Evolutionary conservation across 305 asterid species (phyloP), one percentile per base, ranked within the genome.

Genomic region (Withania somnifera): DNA sequence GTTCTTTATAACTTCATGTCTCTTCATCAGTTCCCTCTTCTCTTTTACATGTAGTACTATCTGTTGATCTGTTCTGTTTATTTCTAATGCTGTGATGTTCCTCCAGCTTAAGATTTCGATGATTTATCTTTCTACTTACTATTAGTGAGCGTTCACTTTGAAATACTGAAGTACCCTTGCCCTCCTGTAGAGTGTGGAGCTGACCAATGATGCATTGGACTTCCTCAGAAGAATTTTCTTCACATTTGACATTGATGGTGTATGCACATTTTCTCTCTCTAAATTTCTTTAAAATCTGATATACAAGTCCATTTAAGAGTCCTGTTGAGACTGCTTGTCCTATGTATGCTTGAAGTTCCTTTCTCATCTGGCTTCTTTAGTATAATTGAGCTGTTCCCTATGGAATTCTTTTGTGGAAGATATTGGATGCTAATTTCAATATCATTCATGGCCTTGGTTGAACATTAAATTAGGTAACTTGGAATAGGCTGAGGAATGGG

Each of bases 121-220:
- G 42, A 73, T 26, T 73, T 15, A n/a, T 73, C 24, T 47, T 73
- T 24, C 60, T 73, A 47, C 8, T 11, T 14, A 45, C 24, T 24
- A 45, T 45, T 58, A 45, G 42, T 28, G 22, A 24, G 15, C 8
- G 5, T 61, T 28, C 26, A 61, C 40, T 80, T 64, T 71, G 13
- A 83, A 51, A 58, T 80, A 77, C 84, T 86, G 71, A 91, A 81
- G 73, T 66, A 51, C 32, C 32, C 58, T 84, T 87, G 63, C 85
- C 52, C 85, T 84, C 89, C 42, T 86, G 86, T 76, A 97, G 99
- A 94, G 97, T 67, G 98, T 92, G 90, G 99, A 97, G 96, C 91
- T 97, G 75, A 91, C 97, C 75, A 87, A 80, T 86, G 99, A 97
- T 77, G 98, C 97, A 69, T 83, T 91, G 90, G 97, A 97, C 36